Percentiles rank a stretch among this genome's conserved stretches.
Evolutionary conservation across 148 eudicot genomes (phyloP).

Genomic region (Heliosperma pusillum): DNA sequence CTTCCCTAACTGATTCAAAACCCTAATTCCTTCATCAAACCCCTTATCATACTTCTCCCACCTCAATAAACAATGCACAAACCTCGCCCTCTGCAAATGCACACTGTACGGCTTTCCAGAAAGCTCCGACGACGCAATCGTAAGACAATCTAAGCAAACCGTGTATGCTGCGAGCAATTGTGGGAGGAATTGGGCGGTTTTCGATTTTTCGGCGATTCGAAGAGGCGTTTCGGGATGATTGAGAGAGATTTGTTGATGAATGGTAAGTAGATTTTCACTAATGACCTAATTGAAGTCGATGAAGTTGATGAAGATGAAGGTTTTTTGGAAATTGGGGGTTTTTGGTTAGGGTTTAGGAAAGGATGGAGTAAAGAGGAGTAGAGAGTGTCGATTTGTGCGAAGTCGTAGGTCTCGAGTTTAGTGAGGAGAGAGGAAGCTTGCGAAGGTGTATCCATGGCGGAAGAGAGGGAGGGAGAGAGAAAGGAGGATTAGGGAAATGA

Average conservation of each 20-base stretch:
- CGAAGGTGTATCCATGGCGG: slow-evolving; percentile 40
- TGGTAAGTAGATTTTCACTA: slow-evolving; percentile 50
- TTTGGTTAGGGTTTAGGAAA: slow-evolving; percentile 24
- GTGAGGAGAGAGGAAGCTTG: slow-evolving; percentile 39
- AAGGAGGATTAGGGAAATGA: neutral
- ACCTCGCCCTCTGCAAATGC: slow-evolving; percentile 49
- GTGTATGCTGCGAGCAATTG: slow-evolving; percentile 42
- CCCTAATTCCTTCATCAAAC: slow-evolving; percentile 42
- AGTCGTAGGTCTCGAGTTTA: slow-evolving; percentile 50
- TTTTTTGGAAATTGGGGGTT: slow-evolving; percentile 26
- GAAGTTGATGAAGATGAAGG: slow-evolving; percentile 19
- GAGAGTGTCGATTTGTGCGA: slow-evolving; percentile 32
- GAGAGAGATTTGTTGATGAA: slow-evolving; percentile 49
- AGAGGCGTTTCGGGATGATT: slow-evolving; percentile 59
- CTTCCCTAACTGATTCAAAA: slow-evolving; percentile 42
- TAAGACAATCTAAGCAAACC: slow-evolving; percentile 55
- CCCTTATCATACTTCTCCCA: slow-evolving; percentile 63
- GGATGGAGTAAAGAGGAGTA: slow-evolving; percentile 43
- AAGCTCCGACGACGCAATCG: slow-evolving; percentile 39
- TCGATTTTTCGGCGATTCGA: slow-evolving; percentile 42
- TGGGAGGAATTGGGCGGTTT: slow-evolving; percentile 6
- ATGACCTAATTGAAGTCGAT: slow-evolving; percentile 38
- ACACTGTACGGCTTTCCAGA: slow-evolving; percentile 49
- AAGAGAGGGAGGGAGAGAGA: neutral
- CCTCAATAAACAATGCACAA: slow-evolving; percentile 46